Evolutionary conservation across 495 filamentous ascomycete genomes (phyloP), one percentile per base, ranked within the genome.

Genomic region (Parmelia sp.): DNA sequence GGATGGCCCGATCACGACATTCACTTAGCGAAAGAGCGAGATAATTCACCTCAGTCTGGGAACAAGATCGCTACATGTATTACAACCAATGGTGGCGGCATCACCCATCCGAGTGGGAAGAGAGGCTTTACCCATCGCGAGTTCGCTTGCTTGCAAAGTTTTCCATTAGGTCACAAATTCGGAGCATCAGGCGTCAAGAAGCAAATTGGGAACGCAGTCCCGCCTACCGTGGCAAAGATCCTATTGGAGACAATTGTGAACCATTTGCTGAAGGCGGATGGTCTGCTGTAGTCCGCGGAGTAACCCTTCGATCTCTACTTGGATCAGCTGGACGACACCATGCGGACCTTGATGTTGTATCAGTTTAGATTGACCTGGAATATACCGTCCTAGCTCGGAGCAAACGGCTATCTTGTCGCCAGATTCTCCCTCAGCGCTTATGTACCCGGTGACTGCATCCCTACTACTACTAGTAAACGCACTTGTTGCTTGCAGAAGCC

Each of bases 131-230:
- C 88, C 0, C 66, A 83, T 0, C 82, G 88, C 0, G 94, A 98
- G 66, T 82, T 88, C 40, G 90, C 93, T 0, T 79, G 83, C 15
- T 70, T 97, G 4, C 89, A 94, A 64, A 85, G 84, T 0, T 97
- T 96, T 58, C 90, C 91, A 0, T 17, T 76, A 0, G 73, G 76
- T 3, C 88, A 90, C 74, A 71, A 75, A 4, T 96, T 96, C 65
- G 68, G 74, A 0, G 51, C 61, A 0, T 62, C 51, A 0, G 68
- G 71, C 3, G 75, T 85, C 3, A 84, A 82, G 63, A 87, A 80
- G 67, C 90, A 94, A 70, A 90, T 96, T 65, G 93, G 93, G 0
- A 97, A 97, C 71, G 90, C 91, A 0, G 90, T 95, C 10, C 90
- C 91, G 0, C 86, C 92, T 0, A 65, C 73, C 9, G 74, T 91